Evolutionary conservation across 352 stramenopile genomes (phyloP).

Genomic region (Peronosclerospora sorghi): DNA sequence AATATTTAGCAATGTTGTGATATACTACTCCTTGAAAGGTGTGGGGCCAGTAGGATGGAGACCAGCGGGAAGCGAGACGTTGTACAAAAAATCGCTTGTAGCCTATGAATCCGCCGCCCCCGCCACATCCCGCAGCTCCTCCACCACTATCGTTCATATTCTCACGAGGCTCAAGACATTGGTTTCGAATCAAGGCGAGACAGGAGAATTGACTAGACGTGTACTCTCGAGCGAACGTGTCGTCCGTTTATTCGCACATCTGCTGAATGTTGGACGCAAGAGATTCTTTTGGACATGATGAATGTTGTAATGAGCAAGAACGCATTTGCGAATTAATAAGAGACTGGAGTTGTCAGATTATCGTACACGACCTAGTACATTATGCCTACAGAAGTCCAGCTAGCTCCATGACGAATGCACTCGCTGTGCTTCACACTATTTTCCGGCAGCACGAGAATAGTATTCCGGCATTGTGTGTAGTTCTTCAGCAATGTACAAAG

Average conservation of each 20-base stretch:
- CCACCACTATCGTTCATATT: constrained; percentile 14
- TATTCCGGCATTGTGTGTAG: constrained; percentile 23
- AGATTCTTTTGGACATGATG: constrained; percentile 30
- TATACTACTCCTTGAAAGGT: constrained; percentile 15
- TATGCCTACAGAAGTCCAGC: constrained; percentile 25
- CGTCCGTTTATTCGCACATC: constrained; percentile 20
- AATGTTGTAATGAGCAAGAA: constrained; percentile 18
- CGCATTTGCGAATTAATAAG: constrained; percentile 4
- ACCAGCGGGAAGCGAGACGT: constrained; percentile 15
- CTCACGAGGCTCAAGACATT: constrained; percentile 16
- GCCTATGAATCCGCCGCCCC: constrained; percentile 13
- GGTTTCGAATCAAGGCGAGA: constrained; percentile 11
- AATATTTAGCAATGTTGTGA: constrained; percentile 25
- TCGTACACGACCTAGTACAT: constrained; percentile 33
- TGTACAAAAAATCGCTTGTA: constrained; percentile 28
- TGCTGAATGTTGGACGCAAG: constrained; percentile 21
- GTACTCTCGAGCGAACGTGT: constrained; percentile 29
- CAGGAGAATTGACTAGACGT: constrained; percentile 26
- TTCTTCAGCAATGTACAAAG: constrained; percentile 47
- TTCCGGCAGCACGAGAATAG: constrained; percentile 6
- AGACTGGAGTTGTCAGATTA: constrained; percentile 33
- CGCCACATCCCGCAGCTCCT: constrained; percentile 1
- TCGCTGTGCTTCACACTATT: constrained; percentile 28
- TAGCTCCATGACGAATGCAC: constrained; percentile 12
- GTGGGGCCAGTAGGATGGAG: constrained; percentile 7